Evolutionary conservation across 2,329 filamentous ascomycete genomes (phyloP).

Genomic region (Paracamarosporium sp.): DNA sequence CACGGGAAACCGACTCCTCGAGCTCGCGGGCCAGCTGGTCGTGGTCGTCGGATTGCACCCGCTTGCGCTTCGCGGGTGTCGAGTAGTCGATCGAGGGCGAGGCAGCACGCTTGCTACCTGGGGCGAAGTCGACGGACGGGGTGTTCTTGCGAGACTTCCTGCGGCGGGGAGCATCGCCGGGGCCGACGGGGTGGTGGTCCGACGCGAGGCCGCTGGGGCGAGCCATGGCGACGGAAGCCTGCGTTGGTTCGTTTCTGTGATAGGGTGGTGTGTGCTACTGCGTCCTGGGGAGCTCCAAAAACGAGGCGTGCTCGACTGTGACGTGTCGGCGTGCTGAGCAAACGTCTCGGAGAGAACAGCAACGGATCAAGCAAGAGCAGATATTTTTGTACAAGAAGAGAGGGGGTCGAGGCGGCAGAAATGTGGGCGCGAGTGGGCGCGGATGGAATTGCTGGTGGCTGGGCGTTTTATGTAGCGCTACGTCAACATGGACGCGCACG

Average conservation of each 20-base stretch:
- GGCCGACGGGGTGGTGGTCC: conserved; percentile 44
- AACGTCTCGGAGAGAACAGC: background rate
- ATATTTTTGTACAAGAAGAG: background rate
- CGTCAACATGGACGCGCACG: conserved; percentile 9
- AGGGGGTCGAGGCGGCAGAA: background rate
- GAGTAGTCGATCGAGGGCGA: conserved; percentile 31
- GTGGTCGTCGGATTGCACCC: conserved; percentile 34
- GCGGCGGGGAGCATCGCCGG: conserved; percentile 41
- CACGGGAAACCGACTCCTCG: conserved; percentile 35
- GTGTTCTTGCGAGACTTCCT: conserved; percentile 39
- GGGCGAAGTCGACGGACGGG: conserved; percentile 25
- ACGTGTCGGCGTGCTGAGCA: background rate
- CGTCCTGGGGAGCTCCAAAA: background rate
- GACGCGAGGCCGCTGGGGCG: conserved; percentile 42
- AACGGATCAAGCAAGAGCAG: background rate
- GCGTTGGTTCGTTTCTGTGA: background rate
- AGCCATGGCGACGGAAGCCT: conserved; percentile 31
- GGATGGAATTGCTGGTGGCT: conserved; percentile 19
- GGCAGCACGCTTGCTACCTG: conserved; percentile 34
- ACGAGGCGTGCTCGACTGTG: background rate
- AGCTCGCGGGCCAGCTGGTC: conserved; percentile 44
- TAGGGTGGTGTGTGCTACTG: background rate
- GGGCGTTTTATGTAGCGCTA: conserved; percentile 16
- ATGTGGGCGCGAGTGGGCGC: conserved; percentile 3
- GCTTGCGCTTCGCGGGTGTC: conserved; percentile 43